Base-by-base conservation (phyloP, 1,139 yeast genomes). In the Nakaseomyces sp. region DNA sequence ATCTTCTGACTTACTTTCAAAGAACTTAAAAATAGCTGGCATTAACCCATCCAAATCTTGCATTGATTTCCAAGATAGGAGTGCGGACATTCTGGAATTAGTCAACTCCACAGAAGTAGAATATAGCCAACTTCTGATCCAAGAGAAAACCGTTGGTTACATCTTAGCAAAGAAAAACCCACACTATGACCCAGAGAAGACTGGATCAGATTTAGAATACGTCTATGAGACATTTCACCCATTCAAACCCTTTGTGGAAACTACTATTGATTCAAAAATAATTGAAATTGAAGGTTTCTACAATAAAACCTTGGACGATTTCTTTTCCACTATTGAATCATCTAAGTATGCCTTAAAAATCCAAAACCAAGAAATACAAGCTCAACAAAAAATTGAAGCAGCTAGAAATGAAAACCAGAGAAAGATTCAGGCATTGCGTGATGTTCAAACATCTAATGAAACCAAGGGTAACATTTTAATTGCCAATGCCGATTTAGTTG, bases 221-320 rank as follows among this genome's bases (percentile, higher is more conserved):
- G 61, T 81, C 1, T 84, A 74, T 51, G 94, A 86, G 45, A 94
- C 85, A 49, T 91, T 87, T 59, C 94, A 85, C 62, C 96, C 97
- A 0, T 88, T 81, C 61, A 61, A 70, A 43, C 95, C 95, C 0
- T 58, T 64, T 45, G 68, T 74, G 43, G 52, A 63, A 24, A 50
- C 52, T 2, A 49, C 58, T 19, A 56, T 53, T 4, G 50, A 48
- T 29, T 63, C 63, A 42, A 65, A 65, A 43, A 63, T 72, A 37
- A 61, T 69, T 3, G 63, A 63, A 26, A 63, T 76, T 8, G 55
- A 63, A 8, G 89, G 94, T 0, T 45, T 47, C 1, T 91, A 87
- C 60, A 88, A 86, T 57, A 74, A 76, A 47, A 82, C 96, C 0
- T 71, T 89, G 20, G 98, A 91, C 62, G 71, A 70, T 40, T 91